Evolutionary conservation across 2,329 filamentous ascomycete genomes (phyloP), one percentile per base, ranked within the genome.

Genomic region (Thielaviopsis musarum): DNA sequence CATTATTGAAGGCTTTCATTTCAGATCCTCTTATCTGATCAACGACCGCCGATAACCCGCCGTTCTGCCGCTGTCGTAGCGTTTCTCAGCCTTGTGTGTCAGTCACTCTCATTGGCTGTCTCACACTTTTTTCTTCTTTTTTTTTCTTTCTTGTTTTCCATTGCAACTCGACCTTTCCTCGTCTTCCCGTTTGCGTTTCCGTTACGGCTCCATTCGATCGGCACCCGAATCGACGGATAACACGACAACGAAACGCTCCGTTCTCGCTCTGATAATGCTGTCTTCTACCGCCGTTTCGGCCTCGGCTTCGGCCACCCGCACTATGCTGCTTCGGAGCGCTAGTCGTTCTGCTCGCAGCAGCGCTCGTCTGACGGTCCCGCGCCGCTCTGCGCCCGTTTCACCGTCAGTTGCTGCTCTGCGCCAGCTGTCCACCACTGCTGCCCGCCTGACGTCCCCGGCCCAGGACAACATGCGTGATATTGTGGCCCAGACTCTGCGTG

Each of bases 401-500:
- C 34, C 55, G 12, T 59, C 53, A 21, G 54, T 28, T 6, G 26
- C 60, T 17, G 54, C 30, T 30, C 57, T 59, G 21, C 60, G 60
- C 38, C 54, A 56, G 30, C 57, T 62, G 22, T 62, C 60, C 26
- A 62, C 60, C 7, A 54, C 57, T 22, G 53, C 60, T 28, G 54
- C 54, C 21, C 57, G 57, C 34, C 22, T 54, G 21, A 49, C 54
- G 21, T 54, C 65, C 67, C 49, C 68, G 65, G 53, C 67, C 67
- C 55, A 63, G 54, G 62, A 66, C 62, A 65, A 62, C 56, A 60
- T 63, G 56, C 55, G 63, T 24, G 70, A 73, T 64, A 71, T 72
- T 59, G 69, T 73, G 34, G 67, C 66, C 64, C 73, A 68, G 69
- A 81, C 95, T 62, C 79, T 97, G 66, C 95, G 89, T 75, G 95